Evolutionary conservation across 352 stramenopile species (phyloP), one percentile per base, ranked within the genome.

Genomic region (Phytophthora quininea): DNA sequence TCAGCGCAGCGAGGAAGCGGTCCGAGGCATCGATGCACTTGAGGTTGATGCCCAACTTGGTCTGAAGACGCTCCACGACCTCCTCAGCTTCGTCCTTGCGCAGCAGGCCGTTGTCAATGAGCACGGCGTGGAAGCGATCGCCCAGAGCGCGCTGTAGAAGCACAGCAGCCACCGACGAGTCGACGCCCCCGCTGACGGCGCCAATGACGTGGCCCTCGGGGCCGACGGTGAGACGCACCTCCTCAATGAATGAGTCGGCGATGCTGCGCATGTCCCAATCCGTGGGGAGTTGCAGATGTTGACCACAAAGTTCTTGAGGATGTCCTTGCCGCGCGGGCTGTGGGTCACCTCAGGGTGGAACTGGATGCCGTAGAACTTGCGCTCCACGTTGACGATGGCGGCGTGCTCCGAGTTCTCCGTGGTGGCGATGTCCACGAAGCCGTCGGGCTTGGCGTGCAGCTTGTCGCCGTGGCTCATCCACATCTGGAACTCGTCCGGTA

Each of bases 401-500:
- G 92, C 83, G 87, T 99, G 84, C 76, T 97, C 79, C 57, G 91
- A 97, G 84, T 97, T 97, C 58, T 91, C 78, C 9, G 90, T 97
- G 40, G 73, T 87, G 29, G 86, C 88, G 37, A 98, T 87, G 71
- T 97, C 84, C 32, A 94, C 80, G 74, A 98, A 98, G 61, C 97
- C 98, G 38, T 97, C 83, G 3, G 98, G 97, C 31, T 97, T 88
- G 38, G 84, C 77, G 62, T 91, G 96, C 40, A 99, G 82, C 81
- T 99, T 99, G 84, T 99, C 98, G 33, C 97, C 97, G 81, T 99
- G 98, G 75, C 92, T 98, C 98, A 99, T 99, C 98, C 98, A 99
- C 83, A 99, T 95, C 79, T 98, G 93, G 77, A 99, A 98, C 58
- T 98, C 86, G 29, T 96, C 90, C 24, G 97, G 83, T 32, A 96